These are phyloP conservation scores for Aspergillus pseudonomiae DNA, from an alignment of 2,329 filamentous ascomycete genomes.

Conservation along the genomic window DNA sequence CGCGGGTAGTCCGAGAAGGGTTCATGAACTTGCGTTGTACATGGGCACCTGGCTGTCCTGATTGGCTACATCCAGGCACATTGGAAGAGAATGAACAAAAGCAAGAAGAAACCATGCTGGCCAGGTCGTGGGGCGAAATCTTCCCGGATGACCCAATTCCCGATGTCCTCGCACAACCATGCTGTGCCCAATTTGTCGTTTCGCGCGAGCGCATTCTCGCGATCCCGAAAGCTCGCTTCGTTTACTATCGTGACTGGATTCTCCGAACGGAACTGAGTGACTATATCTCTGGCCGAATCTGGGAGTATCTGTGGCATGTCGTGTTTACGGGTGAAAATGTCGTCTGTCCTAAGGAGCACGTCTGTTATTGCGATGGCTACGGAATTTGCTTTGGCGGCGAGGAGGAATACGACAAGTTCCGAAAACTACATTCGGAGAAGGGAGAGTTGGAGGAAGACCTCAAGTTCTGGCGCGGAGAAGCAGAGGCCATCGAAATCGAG, in stretches of 20 bases:
- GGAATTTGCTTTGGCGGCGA: constrained; percentile 63
- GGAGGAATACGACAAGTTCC: constrained; percentile 52
- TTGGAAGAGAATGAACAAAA: constrained; percentile 45
- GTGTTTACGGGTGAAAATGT: constrained; percentile 57
- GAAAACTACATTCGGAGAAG: constrained; percentile 49
- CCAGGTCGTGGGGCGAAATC: constrained; percentile 51
- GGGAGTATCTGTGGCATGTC: constrained; percentile 67
- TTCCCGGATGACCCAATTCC: constrained; percentile 50
- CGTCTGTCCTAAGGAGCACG: constrained; percentile 53
- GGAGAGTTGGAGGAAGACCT: constrained; percentile 41
- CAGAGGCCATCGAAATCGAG: constrained; percentile 36
- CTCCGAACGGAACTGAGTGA: constrained; percentile 60
- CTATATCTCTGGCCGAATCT: constrained; percentile 61
- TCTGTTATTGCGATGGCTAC: constrained; percentile 67
- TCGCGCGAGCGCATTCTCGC: constrained; percentile 59
- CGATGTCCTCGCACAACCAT: constrained; percentile 60
- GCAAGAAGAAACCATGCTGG: constrained; percentile 51
- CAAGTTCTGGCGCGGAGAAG: constrained; percentile 45
- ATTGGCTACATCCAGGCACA: constrained; percentile 57
- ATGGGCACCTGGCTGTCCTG: constrained; percentile 61
- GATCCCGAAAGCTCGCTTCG: constrained; percentile 56
- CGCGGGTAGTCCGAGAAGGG: constrained; percentile 55
- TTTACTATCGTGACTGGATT: constrained; percentile 64
- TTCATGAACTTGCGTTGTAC: constrained; percentile 65
- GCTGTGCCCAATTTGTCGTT: constrained; percentile 67